These are phyloP conservation scores for Coniochaeta hoffmannii DNA, from an alignment of 2,329 filamentous ascomycete species.

Conservation along the genomic window DNA sequence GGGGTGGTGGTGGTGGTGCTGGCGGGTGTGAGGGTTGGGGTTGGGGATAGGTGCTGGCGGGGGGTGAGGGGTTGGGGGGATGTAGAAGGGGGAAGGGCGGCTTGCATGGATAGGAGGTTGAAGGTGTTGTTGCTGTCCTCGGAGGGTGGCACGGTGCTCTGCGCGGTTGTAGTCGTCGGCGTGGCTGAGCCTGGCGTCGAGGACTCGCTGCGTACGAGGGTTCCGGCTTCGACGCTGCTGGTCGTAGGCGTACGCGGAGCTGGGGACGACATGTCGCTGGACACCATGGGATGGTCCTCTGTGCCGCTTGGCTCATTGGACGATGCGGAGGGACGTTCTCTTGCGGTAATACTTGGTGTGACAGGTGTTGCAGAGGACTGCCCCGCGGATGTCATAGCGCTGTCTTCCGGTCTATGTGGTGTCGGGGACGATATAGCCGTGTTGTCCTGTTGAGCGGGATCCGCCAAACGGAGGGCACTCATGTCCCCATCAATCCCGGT, in stretches of 20 bases:
- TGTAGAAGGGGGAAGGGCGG: not conserved
- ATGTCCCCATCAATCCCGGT: not conserved
- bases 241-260: too few relatives aligned
- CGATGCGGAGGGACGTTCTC: not conserved
- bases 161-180: not conserved
- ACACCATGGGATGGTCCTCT: too few relatives aligned
- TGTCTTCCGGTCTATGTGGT: not conserved
- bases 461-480: not conserved
- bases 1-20: slow-evolving; percentile 2
- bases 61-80: not conserved
- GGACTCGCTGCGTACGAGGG: not conserved
- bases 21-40: not conserved
- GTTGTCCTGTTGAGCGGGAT: not conserved
- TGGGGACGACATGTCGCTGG: not conserved
- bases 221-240: too few relatives aligned
- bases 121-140: not conserved
- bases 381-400: too few relatives aligned
- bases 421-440: not conserved
- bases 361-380: too few relatives aligned
- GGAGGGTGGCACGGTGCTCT: not conserved
- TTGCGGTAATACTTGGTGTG: not conserved
- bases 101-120: not conserved
- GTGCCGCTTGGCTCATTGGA: too few relatives aligned
- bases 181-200: not conserved
- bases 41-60: not conserved